phyloP scores from a whole-genome alignment of 257 asterid species.

The Forsythia viridissima region DNA sequence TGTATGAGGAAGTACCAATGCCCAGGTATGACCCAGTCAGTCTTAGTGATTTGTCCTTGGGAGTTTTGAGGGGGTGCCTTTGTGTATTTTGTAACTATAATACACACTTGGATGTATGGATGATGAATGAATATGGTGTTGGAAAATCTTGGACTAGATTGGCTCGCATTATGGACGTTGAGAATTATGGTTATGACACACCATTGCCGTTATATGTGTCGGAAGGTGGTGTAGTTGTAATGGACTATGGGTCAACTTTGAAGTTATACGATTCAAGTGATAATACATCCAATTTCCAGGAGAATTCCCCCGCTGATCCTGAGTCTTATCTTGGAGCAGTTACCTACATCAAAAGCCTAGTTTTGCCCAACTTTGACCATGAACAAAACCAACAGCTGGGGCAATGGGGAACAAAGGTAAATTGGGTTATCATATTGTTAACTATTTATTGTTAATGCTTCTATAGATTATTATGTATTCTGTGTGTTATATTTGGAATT shows the following conservation, averaged over 20 bases:
- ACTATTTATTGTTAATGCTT: not conserved
- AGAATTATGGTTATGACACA: constrained; percentile 11
- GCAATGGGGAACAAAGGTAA: not conserved
- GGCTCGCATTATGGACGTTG: constrained; percentile 15
- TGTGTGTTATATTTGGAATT: not conserved
- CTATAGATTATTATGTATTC: not conserved
- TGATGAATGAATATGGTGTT: constrained; percentile 28
- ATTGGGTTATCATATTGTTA: not conserved
- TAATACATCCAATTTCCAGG: not conserved
- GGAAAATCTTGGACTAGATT: constrained; percentile 27
- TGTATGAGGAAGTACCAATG: constrained; percentile 11
- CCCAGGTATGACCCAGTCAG: not conserved
- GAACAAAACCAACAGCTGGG: not conserved
- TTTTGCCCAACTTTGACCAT: constrained; percentile 16
- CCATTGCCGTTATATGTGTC: constrained; percentile 21
- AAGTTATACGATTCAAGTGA: constrained; percentile 19
- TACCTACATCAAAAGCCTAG: constrained; percentile 28
- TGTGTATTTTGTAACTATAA: constrained; percentile 16
- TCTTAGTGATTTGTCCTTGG: not conserved
- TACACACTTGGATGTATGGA: constrained; percentile 27
- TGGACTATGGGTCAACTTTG: constrained; percentile 25
- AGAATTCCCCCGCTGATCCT: not conserved
- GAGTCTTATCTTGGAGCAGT: constrained; percentile 5
- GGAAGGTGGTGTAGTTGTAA: constrained; percentile 17
- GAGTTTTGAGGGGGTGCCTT: constrained; percentile 25